These are phyloP conservation scores for Grosmannia penicillata DNA, from an alignment of 2,329 filamentous ascomycete genomes.

Conservation along the genomic window DNA sequence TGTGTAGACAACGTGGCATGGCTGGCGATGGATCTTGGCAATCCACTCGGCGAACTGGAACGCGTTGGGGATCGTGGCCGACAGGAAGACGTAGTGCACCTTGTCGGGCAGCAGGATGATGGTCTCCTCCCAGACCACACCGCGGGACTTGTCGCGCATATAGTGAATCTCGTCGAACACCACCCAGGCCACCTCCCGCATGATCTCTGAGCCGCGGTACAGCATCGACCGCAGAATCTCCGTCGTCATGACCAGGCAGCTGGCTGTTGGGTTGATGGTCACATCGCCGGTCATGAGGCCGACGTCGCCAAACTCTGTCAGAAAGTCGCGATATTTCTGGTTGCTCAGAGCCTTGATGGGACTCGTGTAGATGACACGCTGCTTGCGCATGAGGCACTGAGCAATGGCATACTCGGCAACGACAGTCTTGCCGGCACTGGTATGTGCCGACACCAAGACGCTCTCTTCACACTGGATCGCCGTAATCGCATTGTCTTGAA, in stretches of 20 bases:
- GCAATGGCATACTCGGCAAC: conserved; percentile 97
- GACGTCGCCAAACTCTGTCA: conserved; percentile 88
- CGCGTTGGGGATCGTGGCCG: conserved; percentile 94
- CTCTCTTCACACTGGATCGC: conserved; percentile 95
- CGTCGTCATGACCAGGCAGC: conserved; percentile 96
- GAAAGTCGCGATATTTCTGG: conserved; percentile 96
- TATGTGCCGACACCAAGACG: conserved; percentile 92
- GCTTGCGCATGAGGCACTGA: conserved; percentile 91
- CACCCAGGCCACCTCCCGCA: conserved; percentile 98
- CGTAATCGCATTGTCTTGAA: conserved; percentile 86
- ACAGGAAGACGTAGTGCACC: conserved; percentile 96
- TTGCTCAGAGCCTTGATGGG: conserved; percentile 98
- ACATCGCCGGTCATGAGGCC: conserved; percentile 98
- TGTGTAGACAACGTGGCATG: conserved; percentile 97
- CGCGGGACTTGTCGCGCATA: conserved; percentile 83
- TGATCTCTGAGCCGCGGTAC: conserved; percentile 95
- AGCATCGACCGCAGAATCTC: conserved; percentile 98
- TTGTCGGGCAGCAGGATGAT: conserved; percentile 97
- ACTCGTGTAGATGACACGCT: conserved; percentile 97
- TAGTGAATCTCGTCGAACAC: conserved; percentile 99
- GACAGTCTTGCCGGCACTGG: conserved; percentile 94
- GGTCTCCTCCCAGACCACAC: conserved; percentile 98
- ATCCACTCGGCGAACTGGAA: conserved; percentile 99
- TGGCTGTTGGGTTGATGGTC: conserved; percentile 96
- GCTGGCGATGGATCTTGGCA: conserved; percentile 91